Conservation (phyloP, 2,329 filamentous ascomycete species). For the Arachnopeziza araneosa region DNA sequence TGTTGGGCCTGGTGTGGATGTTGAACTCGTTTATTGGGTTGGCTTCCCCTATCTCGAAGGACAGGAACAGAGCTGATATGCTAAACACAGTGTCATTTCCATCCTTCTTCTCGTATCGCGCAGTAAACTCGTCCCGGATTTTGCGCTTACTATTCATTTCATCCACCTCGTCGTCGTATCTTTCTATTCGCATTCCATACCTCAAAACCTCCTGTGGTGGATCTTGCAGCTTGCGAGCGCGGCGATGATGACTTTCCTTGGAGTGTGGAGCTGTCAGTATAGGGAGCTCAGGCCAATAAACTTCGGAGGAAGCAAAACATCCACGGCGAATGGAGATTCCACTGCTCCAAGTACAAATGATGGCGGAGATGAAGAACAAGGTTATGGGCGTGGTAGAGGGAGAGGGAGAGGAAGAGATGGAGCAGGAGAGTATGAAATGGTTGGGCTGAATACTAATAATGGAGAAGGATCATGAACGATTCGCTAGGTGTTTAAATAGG, state of each 20-base stretch:
- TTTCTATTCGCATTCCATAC: conserved; percentile 72
- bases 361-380: conserved; percentile 19
- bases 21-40: conserved; percentile 60
- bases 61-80: too few relatives aligned
- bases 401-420: conserved; percentile 49
- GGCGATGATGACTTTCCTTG: conserved; percentile 61
- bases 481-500: background rate
- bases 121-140: conserved; percentile 92
- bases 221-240: conserved; percentile 55
- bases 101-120: conserved; percentile 80
- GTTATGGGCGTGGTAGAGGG: conserved; percentile 43
- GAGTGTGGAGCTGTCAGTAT: conserved; percentile 88
- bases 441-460: conserved; percentile 34
- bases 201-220: conserved; percentile 86
- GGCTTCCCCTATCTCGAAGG: conserved; percentile 3
- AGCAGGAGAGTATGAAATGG: conserved; percentile 62
- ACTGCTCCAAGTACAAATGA: conserved; percentile 16
- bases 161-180: conserved; percentile 74
- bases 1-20: conserved; percentile 61
- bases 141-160: conserved; percentile 82
- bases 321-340: conserved; percentile 17
- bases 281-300: conserved; percentile 83
- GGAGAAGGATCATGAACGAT: background rate
- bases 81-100: conserved; percentile 62
- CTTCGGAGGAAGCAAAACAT: conserved; percentile 58